A percentile compares a stretch with the other conserved stretches of the same genome.
phyloP scores from a whole-genome alignment of 768 basidiomycete species.

The Clathrus columnatus region DNA sequence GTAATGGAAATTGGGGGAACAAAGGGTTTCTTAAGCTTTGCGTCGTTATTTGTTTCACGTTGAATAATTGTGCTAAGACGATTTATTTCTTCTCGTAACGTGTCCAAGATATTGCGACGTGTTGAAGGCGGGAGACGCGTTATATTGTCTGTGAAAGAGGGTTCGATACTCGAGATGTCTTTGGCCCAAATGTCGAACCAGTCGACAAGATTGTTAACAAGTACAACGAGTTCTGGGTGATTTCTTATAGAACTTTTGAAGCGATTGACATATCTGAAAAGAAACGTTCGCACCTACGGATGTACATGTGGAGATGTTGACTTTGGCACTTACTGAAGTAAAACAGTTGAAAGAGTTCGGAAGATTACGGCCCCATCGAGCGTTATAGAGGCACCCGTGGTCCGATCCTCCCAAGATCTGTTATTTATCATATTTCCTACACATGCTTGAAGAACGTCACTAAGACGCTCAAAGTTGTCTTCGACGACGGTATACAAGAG shows the following conservation, averaged over 20 bases:
- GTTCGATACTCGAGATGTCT: conserved; percentile 29
- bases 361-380: conserved; percentile 35
- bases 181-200: conserved; percentile 44
- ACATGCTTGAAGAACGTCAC: conserved; percentile 30
- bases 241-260: conserved; percentile 47
- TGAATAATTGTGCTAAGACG: conserved; percentile 36
- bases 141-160: conserved; percentile 38
- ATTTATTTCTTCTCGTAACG: conserved; percentile 27
- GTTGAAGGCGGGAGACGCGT: too few species aligned
- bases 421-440: conserved; percentile 26
- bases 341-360: conserved; percentile 35
- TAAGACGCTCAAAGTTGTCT: too few species aligned
- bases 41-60: conserved; percentile 35
- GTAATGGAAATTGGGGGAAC: conserved; percentile 7
- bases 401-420: conserved; percentile 27
- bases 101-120: conserved; percentile 27
- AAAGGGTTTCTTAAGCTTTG: conserved; percentile 11
- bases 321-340: conserved; percentile 39
- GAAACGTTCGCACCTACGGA: not conserved
- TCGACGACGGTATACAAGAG: too few species aligned
- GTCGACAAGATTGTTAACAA: conserved; percentile 33
- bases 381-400: conserved; percentile 4
- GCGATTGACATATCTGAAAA: conserved; percentile 41
- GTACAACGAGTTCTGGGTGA: conserved; percentile 33
- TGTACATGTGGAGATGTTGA: not conserved